Evolutionary conservation across 305 asterid genomes (phyloP), one percentile per base, ranked within the genome.

Genomic region (Plantago coronopus): DNA sequence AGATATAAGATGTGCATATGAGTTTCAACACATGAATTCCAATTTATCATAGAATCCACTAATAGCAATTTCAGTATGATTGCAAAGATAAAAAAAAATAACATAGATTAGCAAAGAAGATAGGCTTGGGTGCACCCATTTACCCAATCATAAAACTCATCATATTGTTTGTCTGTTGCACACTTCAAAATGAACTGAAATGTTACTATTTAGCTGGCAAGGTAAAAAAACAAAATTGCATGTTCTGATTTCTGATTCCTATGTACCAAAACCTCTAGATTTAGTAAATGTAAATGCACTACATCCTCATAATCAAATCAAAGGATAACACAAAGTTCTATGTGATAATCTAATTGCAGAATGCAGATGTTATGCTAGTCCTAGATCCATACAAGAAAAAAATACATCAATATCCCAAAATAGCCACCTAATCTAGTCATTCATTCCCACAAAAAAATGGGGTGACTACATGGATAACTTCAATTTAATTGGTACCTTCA

Each of bases 401-500:
- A 37, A n/a, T n/a, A n/a, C n/a, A n/a, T n/a, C n/a, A n/a, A n/a
- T n/a, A n/a, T 21, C 12, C 66, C 11, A n/a, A 51, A 61, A 54
- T 19, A 48, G 44, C 1, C 44, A 46, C 40, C 46, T 49, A 67
- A 40, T 44, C 47, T 59, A 43, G 31, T 38, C 23, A 42, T 21
- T 15, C 27, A 42, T 62, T 62, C 59, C 14, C 48, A 54, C 48
- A 1, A 0, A 38, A 38, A 38, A 38, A 3, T 3, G 4, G 44
- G 44, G 4, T 29, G 3, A 38, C 44, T 12, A 12, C 44, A 11
- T 38, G 16, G 16, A 38, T 38, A 12, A 38, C 3, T 37, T 2
- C 2, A 54, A 31, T 56, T 43, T 7, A n/a, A 20, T 40, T 31
- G 43, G 53, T 79, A 93, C 99, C 97, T 89, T 85, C 71, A 93